These are phyloP conservation scores for Pseudocercospora fijiensis DNA, from an alignment of 2,329 filamentous ascomycete species.

Conservation along the genomic window DNA sequence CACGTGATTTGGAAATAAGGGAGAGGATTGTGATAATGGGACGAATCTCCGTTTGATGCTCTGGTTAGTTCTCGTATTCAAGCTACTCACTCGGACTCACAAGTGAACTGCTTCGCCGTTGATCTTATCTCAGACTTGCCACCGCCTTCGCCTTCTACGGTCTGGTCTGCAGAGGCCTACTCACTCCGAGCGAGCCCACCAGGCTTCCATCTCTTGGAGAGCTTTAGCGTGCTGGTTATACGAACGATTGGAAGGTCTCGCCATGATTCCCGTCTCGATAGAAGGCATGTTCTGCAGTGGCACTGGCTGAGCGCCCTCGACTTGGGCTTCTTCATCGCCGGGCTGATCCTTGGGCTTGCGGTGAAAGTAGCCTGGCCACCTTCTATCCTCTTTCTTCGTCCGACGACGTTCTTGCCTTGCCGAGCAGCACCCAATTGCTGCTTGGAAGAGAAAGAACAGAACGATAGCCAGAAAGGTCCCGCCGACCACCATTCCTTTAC, in stretches of 20 bases:
- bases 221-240: too few species aligned
- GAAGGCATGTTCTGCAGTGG: background rate
- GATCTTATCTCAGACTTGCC: background rate
- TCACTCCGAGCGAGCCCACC: too few species aligned
- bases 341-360: background rate
- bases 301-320: background rate
- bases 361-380: background rate
- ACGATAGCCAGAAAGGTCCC: background rate
- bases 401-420: background rate
- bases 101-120: background rate
- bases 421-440: background rate
- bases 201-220: too few species aligned
- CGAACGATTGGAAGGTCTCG: too few species aligned
- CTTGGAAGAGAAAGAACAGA: background rate
- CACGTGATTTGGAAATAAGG: too few species aligned
- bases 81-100: background rate
- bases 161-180: too few species aligned
- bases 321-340: background rate
- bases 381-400: background rate
- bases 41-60: background rate
- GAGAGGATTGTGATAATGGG: background rate
- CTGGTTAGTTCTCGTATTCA: background rate
- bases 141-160: too few species aligned
- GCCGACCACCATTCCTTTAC: background rate
- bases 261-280: background rate